These are phyloP conservation scores for Bruguiera hainesii DNA, from an alignment of 441 rosid species.

Conservation along the genomic window DNA sequence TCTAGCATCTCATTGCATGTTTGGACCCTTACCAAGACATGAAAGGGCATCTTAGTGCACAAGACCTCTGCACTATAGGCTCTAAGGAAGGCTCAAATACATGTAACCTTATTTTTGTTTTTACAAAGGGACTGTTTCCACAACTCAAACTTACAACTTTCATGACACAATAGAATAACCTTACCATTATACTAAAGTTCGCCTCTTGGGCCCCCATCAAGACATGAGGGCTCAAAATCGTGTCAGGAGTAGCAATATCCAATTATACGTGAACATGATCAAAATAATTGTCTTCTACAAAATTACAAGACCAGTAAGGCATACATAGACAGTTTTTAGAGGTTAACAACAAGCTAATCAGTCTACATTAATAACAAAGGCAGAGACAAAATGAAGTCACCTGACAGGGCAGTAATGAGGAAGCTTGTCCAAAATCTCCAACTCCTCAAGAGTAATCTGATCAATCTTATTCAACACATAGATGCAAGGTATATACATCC, in stretches of 20 bases:
- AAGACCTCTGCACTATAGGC: no score
- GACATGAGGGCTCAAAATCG: background rate
- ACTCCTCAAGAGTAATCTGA: slow-evolving; percentile 91
- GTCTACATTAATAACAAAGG: no score
- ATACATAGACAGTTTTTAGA: background rate
- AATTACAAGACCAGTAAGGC: background rate
- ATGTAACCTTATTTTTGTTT: no score
- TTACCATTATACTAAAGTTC: no score
- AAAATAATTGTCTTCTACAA: background rate
- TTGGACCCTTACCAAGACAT: no score
- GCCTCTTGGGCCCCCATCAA: background rate
- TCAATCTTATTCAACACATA: slow-evolving; percentile 92
- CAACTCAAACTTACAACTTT: no score
- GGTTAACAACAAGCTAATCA: background rate
- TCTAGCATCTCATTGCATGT: no score
- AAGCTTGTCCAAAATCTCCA: slow-evolving; percentile 92
- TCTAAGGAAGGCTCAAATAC: no score
- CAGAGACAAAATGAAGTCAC: slow-evolving; percentile 28
- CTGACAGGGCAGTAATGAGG: slow-evolving; percentile 98
- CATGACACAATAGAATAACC: no score
- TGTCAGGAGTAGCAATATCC: background rate
- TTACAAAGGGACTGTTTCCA: no score
- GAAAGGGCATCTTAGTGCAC: no score
- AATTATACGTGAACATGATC: background rate
- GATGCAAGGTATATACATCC: slow-evolving; percentile 95